phyloP scores from a whole-genome alignment of 148 eudicot species.

The Silene uniflora region DNA sequence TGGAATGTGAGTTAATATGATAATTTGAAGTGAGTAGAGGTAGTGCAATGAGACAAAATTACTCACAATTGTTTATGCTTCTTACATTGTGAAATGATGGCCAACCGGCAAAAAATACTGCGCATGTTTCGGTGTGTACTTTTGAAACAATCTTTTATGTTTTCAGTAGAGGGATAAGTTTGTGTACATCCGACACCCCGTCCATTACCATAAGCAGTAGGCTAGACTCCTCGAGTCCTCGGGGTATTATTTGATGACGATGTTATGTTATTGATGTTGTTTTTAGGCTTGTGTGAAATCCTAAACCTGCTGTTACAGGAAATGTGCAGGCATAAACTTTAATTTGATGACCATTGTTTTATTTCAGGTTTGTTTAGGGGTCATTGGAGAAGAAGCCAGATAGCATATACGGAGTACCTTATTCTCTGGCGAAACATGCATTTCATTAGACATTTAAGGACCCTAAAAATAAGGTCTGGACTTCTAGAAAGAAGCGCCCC shows the following conservation, averaged over 20 bases:
- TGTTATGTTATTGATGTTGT: conserved; percentile 3
- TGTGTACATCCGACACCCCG: not conserved
- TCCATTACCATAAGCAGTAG: not conserved
- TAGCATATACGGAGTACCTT: not conserved
- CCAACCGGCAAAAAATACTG: not conserved
- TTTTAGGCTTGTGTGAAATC: not conserved
- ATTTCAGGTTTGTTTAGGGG: conserved; percentile 9
- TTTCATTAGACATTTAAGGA: conserved; percentile 34
- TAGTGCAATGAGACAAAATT: not conserved
- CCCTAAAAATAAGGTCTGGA: conserved; percentile 24
- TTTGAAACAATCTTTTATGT: not conserved
- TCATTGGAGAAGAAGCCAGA: not conserved
- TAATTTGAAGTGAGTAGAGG: not conserved
- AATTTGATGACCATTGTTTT: not conserved
- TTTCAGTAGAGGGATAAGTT: not conserved
- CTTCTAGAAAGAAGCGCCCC: conserved; percentile 29
- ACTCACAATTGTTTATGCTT: not conserved
- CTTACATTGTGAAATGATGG: not conserved
- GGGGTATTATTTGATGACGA: not conserved
- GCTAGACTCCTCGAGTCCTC: not conserved
- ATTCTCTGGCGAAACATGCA: conserved; percentile 38
- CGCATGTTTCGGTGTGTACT: not conserved
- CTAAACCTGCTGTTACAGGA: not conserved
- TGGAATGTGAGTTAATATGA: not conserved
- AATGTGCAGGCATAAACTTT: not conserved